Percentiles rank a stretch among this genome's conserved stretches.
These are phyloP conservation scores for Vitis hybrid DNA, from an alignment of 177 flowering plant genomes.

Conservation along the genomic window DNA sequence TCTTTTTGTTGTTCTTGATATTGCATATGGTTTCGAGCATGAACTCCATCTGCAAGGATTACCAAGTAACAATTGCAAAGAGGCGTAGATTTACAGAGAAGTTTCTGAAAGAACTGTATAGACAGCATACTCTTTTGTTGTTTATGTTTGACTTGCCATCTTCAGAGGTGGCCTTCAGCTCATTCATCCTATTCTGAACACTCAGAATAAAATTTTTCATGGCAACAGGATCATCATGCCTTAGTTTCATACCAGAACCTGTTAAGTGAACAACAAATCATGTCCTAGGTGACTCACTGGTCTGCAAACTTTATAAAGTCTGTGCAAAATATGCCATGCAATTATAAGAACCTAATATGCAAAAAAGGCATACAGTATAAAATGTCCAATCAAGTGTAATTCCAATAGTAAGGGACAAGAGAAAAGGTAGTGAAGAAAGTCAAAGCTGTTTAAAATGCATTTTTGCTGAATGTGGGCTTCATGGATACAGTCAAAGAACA, in stretches of 20 bases:
- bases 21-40: slow-evolving; percentile 95
- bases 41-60: slow-evolving; percentile 77
- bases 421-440: too few relatives aligned
- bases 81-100: background rate
- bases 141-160: slow-evolving; percentile 37
- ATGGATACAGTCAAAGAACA: too few relatives aligned
- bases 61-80: slow-evolving; percentile 6
- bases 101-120: background rate
- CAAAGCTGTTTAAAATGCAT: too few relatives aligned
- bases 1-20: slow-evolving; percentile 90
- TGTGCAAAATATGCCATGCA: too few relatives aligned
- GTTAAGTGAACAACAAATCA: slow-evolving; percentile 6
- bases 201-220: slow-evolving; percentile 79
- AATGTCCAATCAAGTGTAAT: too few relatives aligned
- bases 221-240: slow-evolving; percentile 84
- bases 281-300: background rate
- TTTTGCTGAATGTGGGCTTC: too few relatives aligned
- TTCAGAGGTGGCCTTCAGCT: slow-evolving; percentile 55
- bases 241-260: slow-evolving; percentile 96
- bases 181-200: slow-evolving; percentile 73
- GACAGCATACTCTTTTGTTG: slow-evolving; percentile 60
- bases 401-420: too few relatives aligned
- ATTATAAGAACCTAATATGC: too few relatives aligned
- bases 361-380: too few relatives aligned
- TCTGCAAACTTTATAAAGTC: too few relatives aligned